Percentiles rank a stretch among this genome's conserved stretches.
Conservation (phyloP, 2,329 filamentous ascomycete species). For the Botrytis elliptica region DNA sequence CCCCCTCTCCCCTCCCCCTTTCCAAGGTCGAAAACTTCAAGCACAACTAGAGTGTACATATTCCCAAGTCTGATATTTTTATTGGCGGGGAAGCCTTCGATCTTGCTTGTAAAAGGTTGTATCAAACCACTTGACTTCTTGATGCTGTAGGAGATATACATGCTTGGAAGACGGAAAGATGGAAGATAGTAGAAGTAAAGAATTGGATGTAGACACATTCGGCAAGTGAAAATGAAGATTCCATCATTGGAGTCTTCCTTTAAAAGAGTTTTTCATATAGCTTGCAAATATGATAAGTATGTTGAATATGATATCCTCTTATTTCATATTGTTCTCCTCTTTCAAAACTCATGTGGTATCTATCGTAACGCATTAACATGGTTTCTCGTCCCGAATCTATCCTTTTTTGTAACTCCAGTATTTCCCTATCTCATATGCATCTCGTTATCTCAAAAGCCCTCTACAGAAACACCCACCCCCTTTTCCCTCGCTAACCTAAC, state of each 20-base stretch:
- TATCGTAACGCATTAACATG: neutral
- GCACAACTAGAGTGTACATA: too few species aligned
- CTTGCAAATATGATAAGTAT: neutral
- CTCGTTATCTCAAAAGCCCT: slow-evolving; percentile 47
- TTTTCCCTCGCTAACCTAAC: slow-evolving; percentile 55
- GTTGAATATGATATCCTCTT: neutral
- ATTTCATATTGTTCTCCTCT: neutral
- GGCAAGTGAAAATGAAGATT: too few species aligned
- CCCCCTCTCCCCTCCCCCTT: too few species aligned
- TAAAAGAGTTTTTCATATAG: too few species aligned
- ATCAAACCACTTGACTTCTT: neutral
- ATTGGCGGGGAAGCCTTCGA: too few species aligned
- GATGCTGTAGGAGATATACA: neutral
- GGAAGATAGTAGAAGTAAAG: neutral
- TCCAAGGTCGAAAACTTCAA: too few species aligned
- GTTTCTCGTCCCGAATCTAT: neutral
- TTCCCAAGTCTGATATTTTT: too few species aligned
- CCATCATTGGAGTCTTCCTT: neutral
- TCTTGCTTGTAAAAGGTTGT: neutral
- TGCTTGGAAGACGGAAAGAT: too few species aligned
- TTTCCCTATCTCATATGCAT: neutral
- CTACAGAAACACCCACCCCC: slow-evolving; percentile 53
- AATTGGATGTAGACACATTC: neutral
- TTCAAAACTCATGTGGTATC: slow-evolving; percentile 8
- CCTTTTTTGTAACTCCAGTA: neutral